phyloP scores from a whole-genome alignment of 2,329 filamentous ascomycete genomes.

The Ascochyta viciae-villosae region DNA sequence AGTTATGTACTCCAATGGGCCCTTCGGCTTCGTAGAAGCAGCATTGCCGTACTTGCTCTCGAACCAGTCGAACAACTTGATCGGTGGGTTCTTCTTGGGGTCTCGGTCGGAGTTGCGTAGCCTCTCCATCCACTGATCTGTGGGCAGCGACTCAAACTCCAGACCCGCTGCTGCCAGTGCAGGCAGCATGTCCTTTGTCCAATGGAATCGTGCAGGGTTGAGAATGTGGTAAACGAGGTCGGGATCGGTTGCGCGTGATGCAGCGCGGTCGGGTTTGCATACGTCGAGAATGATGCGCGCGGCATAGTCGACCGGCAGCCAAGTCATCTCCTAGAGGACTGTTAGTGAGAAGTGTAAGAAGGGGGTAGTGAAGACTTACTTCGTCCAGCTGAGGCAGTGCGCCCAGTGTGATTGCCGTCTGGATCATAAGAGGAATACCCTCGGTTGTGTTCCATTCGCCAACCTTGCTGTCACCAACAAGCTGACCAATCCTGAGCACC shows the following conservation, averaged over 20 bases:
- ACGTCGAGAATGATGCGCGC: conserved; percentile 45
- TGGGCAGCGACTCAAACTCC: conserved; percentile 29
- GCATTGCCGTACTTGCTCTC: conserved; percentile 35
- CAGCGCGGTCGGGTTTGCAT: neutral
- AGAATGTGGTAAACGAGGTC: conserved; percentile 60
- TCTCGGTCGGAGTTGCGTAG: conserved; percentile 31
- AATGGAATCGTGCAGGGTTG: conserved; percentile 59
- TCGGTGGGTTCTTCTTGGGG: conserved; percentile 33
- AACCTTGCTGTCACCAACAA: conserved; percentile 55
- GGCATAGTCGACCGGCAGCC: conserved; percentile 55
- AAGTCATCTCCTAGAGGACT: conserved; percentile 32
- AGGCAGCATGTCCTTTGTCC: conserved; percentile 62
- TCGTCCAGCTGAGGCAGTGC: conserved; percentile 57
- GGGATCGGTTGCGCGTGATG: neutral
- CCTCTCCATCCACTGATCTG: conserved; percentile 35
- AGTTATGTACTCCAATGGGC: conserved; percentile 23
- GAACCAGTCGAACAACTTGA: conserved; percentile 41
- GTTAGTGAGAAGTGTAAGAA: neutral
- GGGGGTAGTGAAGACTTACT: neutral
- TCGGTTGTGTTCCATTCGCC: conserved; percentile 61
- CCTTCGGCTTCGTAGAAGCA: conserved; percentile 16
- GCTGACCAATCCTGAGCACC: conserved; percentile 55
- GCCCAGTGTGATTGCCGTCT: conserved; percentile 54
- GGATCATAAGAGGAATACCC: conserved; percentile 60
- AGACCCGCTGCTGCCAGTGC: conserved; percentile 55